A percentile compares a stretch with the other conserved stretches of the same genome.
These are phyloP conservation scores for Xylaria intraflava DNA, from an alignment of 495 filamentous ascomycete genomes.

Conservation along the genomic window DNA sequence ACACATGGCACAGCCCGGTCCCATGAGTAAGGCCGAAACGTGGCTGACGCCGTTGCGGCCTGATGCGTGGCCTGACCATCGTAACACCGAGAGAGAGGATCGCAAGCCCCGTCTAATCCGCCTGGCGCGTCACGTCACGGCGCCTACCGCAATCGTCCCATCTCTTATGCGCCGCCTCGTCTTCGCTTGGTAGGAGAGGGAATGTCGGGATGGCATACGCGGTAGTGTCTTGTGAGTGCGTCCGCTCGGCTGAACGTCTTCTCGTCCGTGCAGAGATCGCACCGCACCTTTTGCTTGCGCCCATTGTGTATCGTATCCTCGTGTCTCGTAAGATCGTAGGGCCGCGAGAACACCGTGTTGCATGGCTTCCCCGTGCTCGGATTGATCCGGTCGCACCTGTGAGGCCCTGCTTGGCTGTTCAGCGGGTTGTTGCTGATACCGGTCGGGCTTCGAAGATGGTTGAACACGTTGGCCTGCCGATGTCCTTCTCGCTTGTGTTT, in stretches of 20 bases:
- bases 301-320: constrained; percentile 98
- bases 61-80: background rate
- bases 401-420: constrained; percentile 81
- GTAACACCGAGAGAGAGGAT: background rate
- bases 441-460: constrained; percentile 22
- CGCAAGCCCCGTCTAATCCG: too few relatives aligned
- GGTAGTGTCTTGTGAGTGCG: constrained; percentile 84
- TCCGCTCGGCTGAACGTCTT: constrained; percentile 94
- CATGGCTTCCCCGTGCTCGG: constrained; percentile 94
- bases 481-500: constrained; percentile 95
- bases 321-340: constrained; percentile 94
- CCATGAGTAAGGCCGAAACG: background rate
- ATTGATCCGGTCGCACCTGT: constrained; percentile 87
- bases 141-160: background rate
- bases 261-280: constrained; percentile 90
- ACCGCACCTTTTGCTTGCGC: constrained; percentile 91
- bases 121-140: background rate
- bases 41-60: background rate
- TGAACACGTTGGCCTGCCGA: constrained; percentile 52
- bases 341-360: constrained; percentile 92
- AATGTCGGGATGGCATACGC: constrained; percentile 81
- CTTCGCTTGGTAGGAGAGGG: constrained; percentile 66
- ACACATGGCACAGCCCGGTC: background rate
- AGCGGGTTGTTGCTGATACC: constrained; percentile 18
- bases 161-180: constrained; percentile 12